Evolutionary conservation across 257 asterid species (phyloP), one percentile per base, ranked within the genome.

Genomic region (Solanum paucissectum): DNA sequence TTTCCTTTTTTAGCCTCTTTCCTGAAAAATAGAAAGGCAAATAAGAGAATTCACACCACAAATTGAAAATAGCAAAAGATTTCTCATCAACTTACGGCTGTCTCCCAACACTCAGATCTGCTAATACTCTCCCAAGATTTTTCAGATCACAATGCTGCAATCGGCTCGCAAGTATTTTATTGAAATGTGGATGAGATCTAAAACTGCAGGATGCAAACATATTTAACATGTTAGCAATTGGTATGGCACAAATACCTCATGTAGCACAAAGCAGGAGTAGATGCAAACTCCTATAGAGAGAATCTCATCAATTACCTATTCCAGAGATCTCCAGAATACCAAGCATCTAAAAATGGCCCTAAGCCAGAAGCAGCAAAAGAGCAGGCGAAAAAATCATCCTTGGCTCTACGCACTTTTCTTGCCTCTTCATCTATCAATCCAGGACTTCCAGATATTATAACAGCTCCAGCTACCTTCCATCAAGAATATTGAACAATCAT

Each of bases 251-350:
- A 79, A 82, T 25, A 55, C 23, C 52, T 58, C 58, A 7, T 6
- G 46, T 21, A 87, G 21, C 83, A 49, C 49, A 23, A 12, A 62
- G 33, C 36, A 87, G 40, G 46, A 62, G 69, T 16, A 52, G 37
- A 42, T 49, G 21, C 44, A 10, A 82, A 49, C 42, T 18, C 77
- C 52, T 29, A 60, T 25, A 23, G 85, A 36, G 38, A 34, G 21
- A 81, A 60, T 72, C 84, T 16, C 46, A 49, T 83, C 42, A 11
- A 87, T 94, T 52, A 97, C 99, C 99, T 95, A 62, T 91, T 83
- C 99, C 99, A 97, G 87, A 95, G 89, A 83, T 91, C 95, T 91
- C 94, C 98, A 87, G 96, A 90, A 92, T 95, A 97, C 99, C 99
- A 97, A 20, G 93, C 32, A 88, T 94, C 96, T 68, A 92, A 82